Evolutionary conservation across 495 filamentous ascomycete species (phyloP), one percentile per base, ranked within the genome.

Genomic region (Niebla homalea): DNA sequence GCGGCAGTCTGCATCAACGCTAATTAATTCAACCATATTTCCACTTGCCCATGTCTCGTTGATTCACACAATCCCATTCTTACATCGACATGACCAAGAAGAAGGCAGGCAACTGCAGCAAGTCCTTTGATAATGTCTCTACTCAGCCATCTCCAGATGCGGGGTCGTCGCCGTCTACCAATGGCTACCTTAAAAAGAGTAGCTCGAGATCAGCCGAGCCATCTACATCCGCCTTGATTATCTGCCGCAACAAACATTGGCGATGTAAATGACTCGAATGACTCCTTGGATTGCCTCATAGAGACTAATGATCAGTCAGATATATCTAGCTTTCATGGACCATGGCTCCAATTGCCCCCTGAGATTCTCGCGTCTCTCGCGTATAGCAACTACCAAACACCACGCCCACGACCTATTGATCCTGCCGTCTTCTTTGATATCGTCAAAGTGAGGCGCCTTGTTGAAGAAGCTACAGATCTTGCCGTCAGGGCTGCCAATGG

Each of bases 341-440:
- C 83, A 53, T 89, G 85, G 85, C 77, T 88, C n/a, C 84, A 89
- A 64, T 67, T 89, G 26, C 84, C 85, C n/a, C 76, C 77, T 53
- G 85, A 89, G 65, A 74, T 87, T 47, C 79, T 89, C 64, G 83
- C 86, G 59, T 78, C 75, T 14, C 76, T 89, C 40, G 85, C 85
- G 14, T 76, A 85, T 62, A 79, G 71, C 60, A 89, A 89, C 64
- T 87, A 84, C 66, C 78, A 81, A 51, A 77, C 80, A 55, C 80
- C 82, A 11, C 73, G 81, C 25, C 85, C 85, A 8, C 81, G 76
- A 39, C 83, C 83, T 20, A 83, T 89, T 60, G 84, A 89, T 62
- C 83, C 85, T 7, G 79, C 81, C 38, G 78, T 87, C 39, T 86
- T 89, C 68, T 89, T 83, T 62, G 85, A 89, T 60, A 68, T 89